Evolutionary conservation across 2,329 filamentous ascomycete species (phyloP).

Genomic region (Aureobasidium sp.): DNA sequence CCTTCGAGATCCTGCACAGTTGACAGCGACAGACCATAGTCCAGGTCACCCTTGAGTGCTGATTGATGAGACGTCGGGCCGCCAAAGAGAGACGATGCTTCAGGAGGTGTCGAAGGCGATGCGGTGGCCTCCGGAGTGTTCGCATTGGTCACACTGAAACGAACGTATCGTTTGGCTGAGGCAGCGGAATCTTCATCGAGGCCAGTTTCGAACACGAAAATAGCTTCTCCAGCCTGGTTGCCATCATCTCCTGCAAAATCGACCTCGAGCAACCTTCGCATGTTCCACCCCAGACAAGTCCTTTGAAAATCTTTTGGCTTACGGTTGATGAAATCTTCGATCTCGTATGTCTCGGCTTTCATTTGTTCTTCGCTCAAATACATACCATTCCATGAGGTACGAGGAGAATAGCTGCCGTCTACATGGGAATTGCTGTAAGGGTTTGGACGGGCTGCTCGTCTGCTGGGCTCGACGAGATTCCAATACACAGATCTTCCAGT

Average conservation of each 20-base stretch:
- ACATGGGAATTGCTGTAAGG: constrained; percentile 60
- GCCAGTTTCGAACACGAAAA: constrained; percentile 69
- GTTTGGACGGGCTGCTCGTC: constrained; percentile 63
- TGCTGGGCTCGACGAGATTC: constrained; percentile 71
- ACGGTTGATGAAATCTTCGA: constrained; percentile 66
- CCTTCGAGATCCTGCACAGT: constrained; percentile 1
- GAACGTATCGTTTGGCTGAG: constrained; percentile 51
- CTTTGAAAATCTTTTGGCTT: constrained; percentile 72
- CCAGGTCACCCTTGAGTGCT: constrained; percentile 19
- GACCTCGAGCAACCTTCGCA: constrained; percentile 75
- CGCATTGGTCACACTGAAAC: constrained; percentile 37
- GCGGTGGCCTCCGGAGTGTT: constrained; percentile 16
- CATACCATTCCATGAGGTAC: constrained; percentile 68
- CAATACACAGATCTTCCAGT: constrained; percentile 73
- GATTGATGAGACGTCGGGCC: constrained; percentile 33
- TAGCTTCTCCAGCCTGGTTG: constrained; percentile 65
- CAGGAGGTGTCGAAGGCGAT: constrained; percentile 14
- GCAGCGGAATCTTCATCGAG: constrained; percentile 51
- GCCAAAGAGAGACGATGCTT: constrained; percentile 44
- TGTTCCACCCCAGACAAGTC: constrained; percentile 81
- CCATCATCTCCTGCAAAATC: constrained; percentile 81
- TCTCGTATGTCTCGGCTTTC: constrained; percentile 68
- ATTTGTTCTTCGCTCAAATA: constrained; percentile 64
- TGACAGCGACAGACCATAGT: not conserved
- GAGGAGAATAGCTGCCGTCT: constrained; percentile 71